These are phyloP conservation scores for Xylariaceae sp. DNA, from an alignment of 2,329 filamentous ascomycete genomes.

Conservation along the genomic window DNA sequence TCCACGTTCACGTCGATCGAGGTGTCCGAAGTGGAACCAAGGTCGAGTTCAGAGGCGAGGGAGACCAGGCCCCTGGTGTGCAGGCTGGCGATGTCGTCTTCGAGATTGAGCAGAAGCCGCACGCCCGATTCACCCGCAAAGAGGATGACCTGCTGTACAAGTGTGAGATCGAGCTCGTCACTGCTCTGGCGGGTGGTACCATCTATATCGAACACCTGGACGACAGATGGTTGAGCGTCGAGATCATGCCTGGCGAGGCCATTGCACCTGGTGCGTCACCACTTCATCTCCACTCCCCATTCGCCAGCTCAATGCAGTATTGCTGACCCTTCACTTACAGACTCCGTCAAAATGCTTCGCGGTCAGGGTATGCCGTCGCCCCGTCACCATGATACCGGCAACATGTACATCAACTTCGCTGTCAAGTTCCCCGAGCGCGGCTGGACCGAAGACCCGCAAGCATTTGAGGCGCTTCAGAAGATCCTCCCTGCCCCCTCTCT, in stretches of 20 bases:
- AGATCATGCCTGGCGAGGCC: constrained; percentile 88
- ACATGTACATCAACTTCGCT: constrained; percentile 94
- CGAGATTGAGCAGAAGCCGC: constrained; percentile 99
- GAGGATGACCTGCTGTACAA: constrained; percentile 95
- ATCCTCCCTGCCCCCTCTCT: constrained; percentile 67
- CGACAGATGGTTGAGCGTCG: constrained; percentile 90
- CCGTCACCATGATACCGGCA: constrained; percentile 90
- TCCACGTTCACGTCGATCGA: constrained; percentile 94
- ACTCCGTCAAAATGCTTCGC: constrained; percentile 84
- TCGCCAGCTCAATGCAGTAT: not conserved
- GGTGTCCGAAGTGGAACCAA: constrained; percentile 91
- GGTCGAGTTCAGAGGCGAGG: constrained; percentile 94
- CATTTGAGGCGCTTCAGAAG: constrained; percentile 72
- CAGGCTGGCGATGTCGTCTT: constrained; percentile 95
- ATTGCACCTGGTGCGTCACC: constrained; percentile 73
- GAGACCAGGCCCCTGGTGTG: constrained; percentile 89
- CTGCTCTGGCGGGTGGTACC: constrained; percentile 82
- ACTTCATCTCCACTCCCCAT: not conserved
- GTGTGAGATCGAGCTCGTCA: constrained; percentile 91
- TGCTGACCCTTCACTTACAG: constrained; percentile 38
- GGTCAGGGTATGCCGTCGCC: constrained; percentile 97
- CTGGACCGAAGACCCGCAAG: constrained; percentile 57
- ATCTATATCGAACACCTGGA: constrained; percentile 95
- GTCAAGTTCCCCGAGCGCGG: constrained; percentile 90
- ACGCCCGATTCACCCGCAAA: constrained; percentile 87